phyloP scores from a whole-genome alignment of 1,284 basidiomycete genomes.

The Ustilago cynodontis region DNA sequence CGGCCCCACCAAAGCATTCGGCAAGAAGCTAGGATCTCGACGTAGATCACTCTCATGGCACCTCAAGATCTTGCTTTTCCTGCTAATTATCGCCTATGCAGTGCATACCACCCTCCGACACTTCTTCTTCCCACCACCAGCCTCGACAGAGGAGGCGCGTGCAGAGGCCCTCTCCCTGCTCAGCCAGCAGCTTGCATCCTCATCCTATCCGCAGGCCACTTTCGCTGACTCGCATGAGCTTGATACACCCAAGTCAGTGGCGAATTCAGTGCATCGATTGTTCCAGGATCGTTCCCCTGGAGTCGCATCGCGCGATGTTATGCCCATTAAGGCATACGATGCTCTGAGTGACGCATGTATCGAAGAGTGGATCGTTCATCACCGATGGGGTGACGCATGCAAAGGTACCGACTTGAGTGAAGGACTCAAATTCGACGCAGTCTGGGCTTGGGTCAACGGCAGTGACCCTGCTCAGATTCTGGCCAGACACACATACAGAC shows the following conservation, averaged over 20 bases:
- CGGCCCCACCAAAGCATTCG: not conserved
- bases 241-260: not conserved
- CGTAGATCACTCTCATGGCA: conserved; percentile 21
- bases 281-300: conserved; percentile 23
- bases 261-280: conserved; percentile 24
- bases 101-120: conserved; percentile 1
- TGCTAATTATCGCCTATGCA: conserved; percentile 15
- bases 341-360: conserved; percentile 37
- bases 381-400: conserved; percentile 30
- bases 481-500: conserved; percentile 31
- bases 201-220: not conserved
- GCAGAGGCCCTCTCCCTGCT: conserved; percentile 14
- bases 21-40: conserved; percentile 10
- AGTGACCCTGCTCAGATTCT: conserved; percentile 46
- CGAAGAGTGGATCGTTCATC: conserved; percentile 41
- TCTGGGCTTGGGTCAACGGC: conserved; percentile 52
- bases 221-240: conserved; percentile 1
- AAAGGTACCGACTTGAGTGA: conserved; percentile 25
- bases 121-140: conserved; percentile 16
- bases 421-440: conserved; percentile 33
- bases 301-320: conserved; percentile 17
- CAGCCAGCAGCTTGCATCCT: conserved; percentile 17
- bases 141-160: conserved; percentile 15
- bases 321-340: conserved; percentile 39
- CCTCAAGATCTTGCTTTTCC: conserved; percentile 5